These are phyloP conservation scores for Capsella rubella DNA, from an alignment of 441 rosid species.

Conservation along the genomic window DNA sequence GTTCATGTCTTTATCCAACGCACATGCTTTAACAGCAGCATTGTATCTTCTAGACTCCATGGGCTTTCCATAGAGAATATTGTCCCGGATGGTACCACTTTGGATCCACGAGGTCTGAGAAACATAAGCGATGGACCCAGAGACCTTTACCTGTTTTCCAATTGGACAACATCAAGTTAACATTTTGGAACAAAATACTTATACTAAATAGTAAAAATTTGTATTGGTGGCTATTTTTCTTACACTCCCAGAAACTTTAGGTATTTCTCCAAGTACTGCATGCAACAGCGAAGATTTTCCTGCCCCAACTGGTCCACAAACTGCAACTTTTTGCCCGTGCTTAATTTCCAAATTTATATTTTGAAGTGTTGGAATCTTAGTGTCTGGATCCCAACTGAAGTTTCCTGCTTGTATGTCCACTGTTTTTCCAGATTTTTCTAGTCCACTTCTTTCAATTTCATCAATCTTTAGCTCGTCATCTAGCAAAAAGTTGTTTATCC, in stretches of 20 bases:
- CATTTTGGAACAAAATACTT: background rate
- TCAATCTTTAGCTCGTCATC: slow-evolving; percentile 71
- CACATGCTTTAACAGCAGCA: slow-evolving; percentile 69
- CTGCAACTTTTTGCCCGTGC: slow-evolving; percentile 70
- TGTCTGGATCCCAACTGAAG: slow-evolving; percentile 82
- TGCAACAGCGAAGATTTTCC: slow-evolving; percentile 85
- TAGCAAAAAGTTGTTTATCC: slow-evolving; percentile 69
- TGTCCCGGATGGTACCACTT: slow-evolving; percentile 85
- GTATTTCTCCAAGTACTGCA: slow-evolving; percentile 84
- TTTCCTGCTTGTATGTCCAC: slow-evolving; percentile 62
- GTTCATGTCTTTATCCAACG: slow-evolving; percentile 76
- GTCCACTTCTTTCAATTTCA: slow-evolving; percentile 39
- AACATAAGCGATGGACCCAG: slow-evolving; percentile 79
- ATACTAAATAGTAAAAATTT: background rate
- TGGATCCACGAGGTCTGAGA: slow-evolving; percentile 96
- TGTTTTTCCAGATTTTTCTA: slow-evolving; percentile 42
- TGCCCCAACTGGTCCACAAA: slow-evolving; percentile 89
- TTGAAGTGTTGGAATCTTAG: slow-evolving; percentile 49
- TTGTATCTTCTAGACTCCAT: slow-evolving; percentile 69
- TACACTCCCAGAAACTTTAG: slow-evolving; percentile 76
- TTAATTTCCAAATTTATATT: slow-evolving; percentile 55
- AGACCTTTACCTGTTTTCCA: slow-evolving; percentile 58
- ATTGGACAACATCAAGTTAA: slow-evolving; percentile 30
- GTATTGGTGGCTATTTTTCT: slow-evolving; percentile 45
- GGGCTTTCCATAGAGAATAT: slow-evolving; percentile 78